These are phyloP conservation scores for Petunia axillaris DNA, from an alignment of 257 asterid species.

Conservation along the genomic window DNA sequence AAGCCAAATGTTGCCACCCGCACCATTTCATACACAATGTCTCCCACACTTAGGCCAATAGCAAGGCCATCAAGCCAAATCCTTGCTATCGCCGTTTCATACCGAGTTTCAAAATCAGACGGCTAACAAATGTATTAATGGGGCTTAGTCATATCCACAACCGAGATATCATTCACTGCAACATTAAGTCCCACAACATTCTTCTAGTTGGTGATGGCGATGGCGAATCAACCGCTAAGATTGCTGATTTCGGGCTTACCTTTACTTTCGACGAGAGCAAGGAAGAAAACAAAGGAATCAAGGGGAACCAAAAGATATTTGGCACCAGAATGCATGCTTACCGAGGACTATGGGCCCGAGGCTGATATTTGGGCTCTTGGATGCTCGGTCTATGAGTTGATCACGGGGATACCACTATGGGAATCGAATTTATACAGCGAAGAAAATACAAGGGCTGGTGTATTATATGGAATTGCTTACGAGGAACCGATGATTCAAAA, in stretches of 20 bases:
- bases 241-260: constrained; percentile 21
- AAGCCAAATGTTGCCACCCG: no score
- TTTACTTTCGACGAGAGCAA: neutral
- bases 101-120: no score
- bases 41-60: no score
- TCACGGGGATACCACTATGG: constrained; percentile 17
- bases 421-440: neutral
- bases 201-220: neutral
- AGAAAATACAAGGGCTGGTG: neutral
- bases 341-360: neutral
- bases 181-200: constrained; percentile 27
- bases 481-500: neutral
- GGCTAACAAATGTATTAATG: no score
- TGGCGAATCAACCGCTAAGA: neutral
- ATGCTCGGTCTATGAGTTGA: constrained; percentile 25
- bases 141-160: constrained; percentile 19
- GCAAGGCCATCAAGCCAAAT: no score
- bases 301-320: constrained; percentile 25
- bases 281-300: neutral
- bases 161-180: neutral
- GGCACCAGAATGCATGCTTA: constrained; percentile 25
- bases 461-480: neutral
- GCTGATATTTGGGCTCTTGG: constrained; percentile 34
- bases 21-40: no score
- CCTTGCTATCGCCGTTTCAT: no score